Percentiles rank a stretch among this genome's conserved stretches.
phyloP scores from a whole-genome alignment of 75 land plant species.

The Picea sitchensis region DNA sequence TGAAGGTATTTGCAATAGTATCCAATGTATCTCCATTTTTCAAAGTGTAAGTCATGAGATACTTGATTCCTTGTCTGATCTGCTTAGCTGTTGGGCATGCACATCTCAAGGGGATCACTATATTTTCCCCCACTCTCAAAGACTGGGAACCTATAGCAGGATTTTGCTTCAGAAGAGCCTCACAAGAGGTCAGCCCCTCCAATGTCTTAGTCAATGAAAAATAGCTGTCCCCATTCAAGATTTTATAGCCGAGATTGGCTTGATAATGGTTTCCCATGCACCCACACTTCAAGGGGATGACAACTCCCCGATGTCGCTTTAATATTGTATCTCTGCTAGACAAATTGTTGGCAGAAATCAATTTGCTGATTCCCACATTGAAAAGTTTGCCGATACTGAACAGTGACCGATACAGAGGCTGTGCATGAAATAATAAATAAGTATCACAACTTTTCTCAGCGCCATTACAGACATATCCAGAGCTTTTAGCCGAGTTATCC shows the following conservation, averaged over 20 bases:
- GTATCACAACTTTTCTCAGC: slow-evolving; percentile 17
- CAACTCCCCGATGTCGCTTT: slow-evolving; percentile 28
- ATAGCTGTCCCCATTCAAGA: slow-evolving; percentile 51
- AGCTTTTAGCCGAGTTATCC: not conserved
- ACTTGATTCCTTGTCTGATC: slow-evolving; percentile 13
- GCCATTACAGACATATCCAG: slow-evolving; percentile 7
- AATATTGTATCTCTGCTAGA: slow-evolving; percentile 16
- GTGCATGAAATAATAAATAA: slow-evolving; percentile 27
- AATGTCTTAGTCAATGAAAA: slow-evolving; percentile 13
- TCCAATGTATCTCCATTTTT: slow-evolving; percentile 16
- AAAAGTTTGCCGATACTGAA: slow-evolving; percentile 38
- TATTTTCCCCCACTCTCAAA: slow-evolving; percentile 4
- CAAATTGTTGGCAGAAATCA: slow-evolving; percentile 35
- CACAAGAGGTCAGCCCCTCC: slow-evolving; percentile 23
- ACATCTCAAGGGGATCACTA: slow-evolving; percentile 29
- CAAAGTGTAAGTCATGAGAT: slow-evolving; percentile 25
- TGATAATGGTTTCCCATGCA: slow-evolving; percentile 44
- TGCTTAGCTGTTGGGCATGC: slow-evolving; percentile 41
- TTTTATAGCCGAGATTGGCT: slow-evolving; percentile 38
- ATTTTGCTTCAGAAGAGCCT: slow-evolving; percentile 28
- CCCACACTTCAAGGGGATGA: slow-evolving; percentile 54
- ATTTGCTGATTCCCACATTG: slow-evolving; percentile 19
- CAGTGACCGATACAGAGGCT: slow-evolving; percentile 22
- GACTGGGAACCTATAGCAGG: slow-evolving; percentile 3
- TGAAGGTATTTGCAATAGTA: slow-evolving; percentile 12